Evolutionary conservation across 805 yeast species (phyloP), one percentile per base, ranked within the genome.

Genomic region (Metschnikowia peoriensis): DNA sequence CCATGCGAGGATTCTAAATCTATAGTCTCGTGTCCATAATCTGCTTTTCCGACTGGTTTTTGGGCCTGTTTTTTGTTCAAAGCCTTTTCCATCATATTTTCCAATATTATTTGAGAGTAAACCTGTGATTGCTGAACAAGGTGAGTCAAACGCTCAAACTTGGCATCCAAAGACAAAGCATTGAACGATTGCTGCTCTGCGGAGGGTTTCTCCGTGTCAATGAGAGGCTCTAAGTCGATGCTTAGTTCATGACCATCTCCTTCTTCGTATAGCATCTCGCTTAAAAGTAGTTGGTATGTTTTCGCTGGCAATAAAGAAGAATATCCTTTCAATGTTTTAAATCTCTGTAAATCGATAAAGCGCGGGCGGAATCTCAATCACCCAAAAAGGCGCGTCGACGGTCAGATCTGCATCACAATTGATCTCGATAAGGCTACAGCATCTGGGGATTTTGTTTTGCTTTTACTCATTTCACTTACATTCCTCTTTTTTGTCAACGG

Each of bases 121-220:
- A 92, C 81, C 64, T 90, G 92, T 15, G 97, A 89, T 63, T 89
- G 86, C 61, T 88, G 86, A n/a, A 93, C 90, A 56, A 93, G 75
- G 38, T 82, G 84, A 52, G 88, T 81, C 49, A 93, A 72, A 50
- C 89, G 78, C 49, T 80, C 78, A 42, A 90, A 71, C 62, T 89
- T 89, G 43, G 73, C 70, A 39, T 83, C 82, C n/a, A 72, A 71
- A 1, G 82, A 74, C 16, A 80, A 68, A 7, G 67, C 66, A 50
- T 83, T 67, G 61, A 80, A 79, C 54, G 65, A 65, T n/a, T 56
- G 41, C 55, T 75, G 77, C 44, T 72, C 79, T 37, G 65, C 62
- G 27, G 55, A 41, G 28, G 45, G 44, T 28, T 32, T 35, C 8
- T 11, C 38, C 35, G 37, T 16, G 38, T 12, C 29, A 9, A 35